Evolutionary conservation across 805 yeast genomes (phyloP).

Genomic region (Monosporozyma servazzii): DNA sequence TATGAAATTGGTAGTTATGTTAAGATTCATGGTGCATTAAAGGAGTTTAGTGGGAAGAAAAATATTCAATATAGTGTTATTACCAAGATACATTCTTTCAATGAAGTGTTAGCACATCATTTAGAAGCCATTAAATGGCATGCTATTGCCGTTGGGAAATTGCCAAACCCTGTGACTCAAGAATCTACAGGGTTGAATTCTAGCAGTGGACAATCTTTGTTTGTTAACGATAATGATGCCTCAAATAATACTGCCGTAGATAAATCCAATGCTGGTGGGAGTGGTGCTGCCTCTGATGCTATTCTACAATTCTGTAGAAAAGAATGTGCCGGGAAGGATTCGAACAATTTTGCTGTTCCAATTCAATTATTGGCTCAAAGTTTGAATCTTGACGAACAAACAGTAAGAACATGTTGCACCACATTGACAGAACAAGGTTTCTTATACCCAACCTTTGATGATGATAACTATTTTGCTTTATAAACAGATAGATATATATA

Average conservation of each 20-base stretch:
- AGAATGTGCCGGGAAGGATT: slow-evolving; percentile 42
- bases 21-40: slow-evolving; percentile 45
- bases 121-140: slow-evolving; percentile 53
- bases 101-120: slow-evolving; percentile 60
- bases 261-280: slow-evolving; percentile 10
- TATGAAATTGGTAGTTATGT: slow-evolving; percentile 48
- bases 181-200: slow-evolving; percentile 12
- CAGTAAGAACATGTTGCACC: slow-evolving; percentile 42
- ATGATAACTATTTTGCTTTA: slow-evolving; percentile 48
- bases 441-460: slow-evolving; percentile 62
- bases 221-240: slow-evolving; percentile 35
- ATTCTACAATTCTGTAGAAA: slow-evolving; percentile 41
- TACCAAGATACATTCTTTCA: slow-evolving; percentile 49
- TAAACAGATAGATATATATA: not conserved
- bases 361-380: slow-evolving; percentile 50
- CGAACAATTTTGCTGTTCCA: slow-evolving; percentile 62
- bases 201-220: slow-evolving; percentile 27
- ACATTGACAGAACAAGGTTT: slow-evolving; percentile 58
- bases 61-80: slow-evolving; percentile 57
- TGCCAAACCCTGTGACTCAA: slow-evolving; percentile 11
- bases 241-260: slow-evolving; percentile 14
- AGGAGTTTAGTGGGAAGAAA: slow-evolving; percentile 54
- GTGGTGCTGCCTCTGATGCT: slow-evolving; percentile 32
- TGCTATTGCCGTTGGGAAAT: slow-evolving; percentile 45
- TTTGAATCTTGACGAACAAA: slow-evolving; percentile 41